Evolutionary conservation across 1,284 basidiomycete species (phyloP), one percentile per base, ranked within the genome.

Genomic region (Cutaneotrichosporon mucoides): DNA sequence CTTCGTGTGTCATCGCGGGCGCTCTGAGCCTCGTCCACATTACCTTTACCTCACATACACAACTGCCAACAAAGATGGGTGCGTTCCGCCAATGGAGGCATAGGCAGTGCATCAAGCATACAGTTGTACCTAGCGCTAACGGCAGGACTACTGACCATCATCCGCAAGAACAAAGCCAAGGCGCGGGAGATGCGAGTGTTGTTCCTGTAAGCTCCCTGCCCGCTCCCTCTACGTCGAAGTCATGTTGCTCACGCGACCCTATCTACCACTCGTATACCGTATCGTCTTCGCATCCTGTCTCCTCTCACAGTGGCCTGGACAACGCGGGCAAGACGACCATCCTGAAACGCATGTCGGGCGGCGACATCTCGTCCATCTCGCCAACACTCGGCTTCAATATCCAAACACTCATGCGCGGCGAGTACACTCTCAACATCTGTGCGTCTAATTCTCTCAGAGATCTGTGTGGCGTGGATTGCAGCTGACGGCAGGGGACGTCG

Each of bases 241-340:
- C n/a, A n/a, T n/a, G n/a, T n/a, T n/a, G n/a, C n/a, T n/a, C n/a
- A n/a, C n/a, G n/a, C n/a, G n/a, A n/a, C n/a, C n/a, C n/a, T n/a
- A n/a, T n/a, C n/a, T n/a, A n/a, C n/a, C n/a, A n/a, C n/a, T n/a
- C n/a, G n/a, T n/a, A n/a, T n/a, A n/a, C n/a, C n/a, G n/a, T n/a
- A n/a, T 38, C 6, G 11, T 56, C 34, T 40, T 2, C 24, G 24
- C 38, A 44, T 43, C 35, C 6, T 34, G 11, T 33, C 34, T 40
- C 3, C 6, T 45, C 15, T 8, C 3, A 5, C 74, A 96, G 93
- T 52, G 95, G 96, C n/a, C 85, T 99, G 12, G 96, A 99, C 79
- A 99, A 99, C 75, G 94, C 94, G 1, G 96, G 96, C 55, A 99
- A 99, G 81, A 98, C 96, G 3, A 99, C 95, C 1, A 97, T 99